phyloP scores from a whole-genome alignment of 2,329 filamentous ascomycete genomes.

The Septoria linicola region DNA sequence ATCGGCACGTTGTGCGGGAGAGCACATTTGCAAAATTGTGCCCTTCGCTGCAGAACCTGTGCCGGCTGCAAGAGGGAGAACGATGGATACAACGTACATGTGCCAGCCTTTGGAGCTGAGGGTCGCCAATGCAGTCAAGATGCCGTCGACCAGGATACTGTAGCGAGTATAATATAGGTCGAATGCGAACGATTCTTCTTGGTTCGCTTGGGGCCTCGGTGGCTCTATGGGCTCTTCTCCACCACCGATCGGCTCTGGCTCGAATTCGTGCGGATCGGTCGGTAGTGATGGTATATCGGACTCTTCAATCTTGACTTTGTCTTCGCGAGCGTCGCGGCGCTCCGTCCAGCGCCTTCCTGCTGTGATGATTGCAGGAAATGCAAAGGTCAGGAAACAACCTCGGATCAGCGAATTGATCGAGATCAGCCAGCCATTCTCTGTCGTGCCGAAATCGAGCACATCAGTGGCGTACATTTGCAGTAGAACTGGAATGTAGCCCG shows the following conservation, averaged over 20 bases:
- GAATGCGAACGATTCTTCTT: conserved; percentile 56
- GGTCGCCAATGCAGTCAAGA: conserved; percentile 61
- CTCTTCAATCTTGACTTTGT: conserved; percentile 16
- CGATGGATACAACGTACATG: conserved; percentile 63
- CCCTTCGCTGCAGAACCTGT: conserved; percentile 69
- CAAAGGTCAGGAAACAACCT: conserved; percentile 46
- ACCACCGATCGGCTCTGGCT: conserved; percentile 33
- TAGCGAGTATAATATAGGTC: conserved; percentile 67
- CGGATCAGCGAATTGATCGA: conserved; percentile 47
- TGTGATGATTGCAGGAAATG: conserved; percentile 48
- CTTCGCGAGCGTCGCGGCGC: conserved; percentile 33
- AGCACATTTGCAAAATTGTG: conserved; percentile 70
- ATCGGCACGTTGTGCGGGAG: conserved; percentile 61
- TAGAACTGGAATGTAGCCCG: conserved; percentile 64
- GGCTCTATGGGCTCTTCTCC: conserved; percentile 51
- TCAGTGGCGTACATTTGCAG: conserved; percentile 52
- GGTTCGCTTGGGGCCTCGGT: conserved; percentile 18
- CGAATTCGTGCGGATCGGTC: conserved; percentile 36
- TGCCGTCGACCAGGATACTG: conserved; percentile 64
- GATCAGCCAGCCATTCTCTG: conserved; percentile 48
- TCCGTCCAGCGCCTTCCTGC: conserved; percentile 47
- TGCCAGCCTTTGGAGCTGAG: conserved; percentile 66
- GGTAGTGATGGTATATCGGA: conserved; percentile 30
- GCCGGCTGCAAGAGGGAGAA: conserved; percentile 68
- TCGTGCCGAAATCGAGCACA: conserved; percentile 46